A percentile compares a stretch with the other conserved stretches of the same genome.
Conservation (phyloP, 345 rosid species). For the Moricandia moricandioides region DNA sequence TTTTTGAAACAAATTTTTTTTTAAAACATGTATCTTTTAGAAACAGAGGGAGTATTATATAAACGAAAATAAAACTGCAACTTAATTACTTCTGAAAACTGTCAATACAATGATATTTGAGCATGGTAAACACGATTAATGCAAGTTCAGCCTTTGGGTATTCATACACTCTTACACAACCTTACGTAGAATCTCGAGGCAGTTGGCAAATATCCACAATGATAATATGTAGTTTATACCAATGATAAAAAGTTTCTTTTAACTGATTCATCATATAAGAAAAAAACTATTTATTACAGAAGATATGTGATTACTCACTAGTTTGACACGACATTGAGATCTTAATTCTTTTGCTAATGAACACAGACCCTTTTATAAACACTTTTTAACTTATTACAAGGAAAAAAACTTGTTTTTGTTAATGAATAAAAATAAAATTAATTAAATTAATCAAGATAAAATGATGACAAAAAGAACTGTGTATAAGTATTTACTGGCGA, state of each 20-base stretch:
- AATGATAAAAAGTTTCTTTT: not conserved
- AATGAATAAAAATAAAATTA: too few species aligned
- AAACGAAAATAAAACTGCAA: not conserved
- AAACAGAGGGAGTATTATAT: too few species aligned
- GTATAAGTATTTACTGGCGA: too few species aligned
- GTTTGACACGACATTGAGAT: not conserved
- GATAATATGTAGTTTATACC: not conserved
- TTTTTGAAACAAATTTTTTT: too few species aligned
- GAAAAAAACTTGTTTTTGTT: too few species aligned
- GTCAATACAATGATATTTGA: not conserved
- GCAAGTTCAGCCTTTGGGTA: not conserved
- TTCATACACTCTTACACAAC: not conserved
- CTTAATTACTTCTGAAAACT: not conserved
- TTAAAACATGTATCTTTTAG: too few species aligned
- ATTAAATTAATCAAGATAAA: too few species aligned
- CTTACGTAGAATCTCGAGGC: not conserved
- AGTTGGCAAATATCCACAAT: not conserved
- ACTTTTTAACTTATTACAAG: not conserved
- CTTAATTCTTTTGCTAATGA: not conserved
- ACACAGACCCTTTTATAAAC: not conserved
- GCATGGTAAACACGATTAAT: slow-evolving; percentile 18
- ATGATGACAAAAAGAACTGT: too few species aligned
- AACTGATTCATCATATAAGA: not conserved
- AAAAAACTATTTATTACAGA: not conserved
- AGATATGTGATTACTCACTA: not conserved